These are phyloP conservation scores for Aphanomyces stellatus DNA, from an alignment of 352 stramenopile genomes.

Conservation along the genomic window DNA sequence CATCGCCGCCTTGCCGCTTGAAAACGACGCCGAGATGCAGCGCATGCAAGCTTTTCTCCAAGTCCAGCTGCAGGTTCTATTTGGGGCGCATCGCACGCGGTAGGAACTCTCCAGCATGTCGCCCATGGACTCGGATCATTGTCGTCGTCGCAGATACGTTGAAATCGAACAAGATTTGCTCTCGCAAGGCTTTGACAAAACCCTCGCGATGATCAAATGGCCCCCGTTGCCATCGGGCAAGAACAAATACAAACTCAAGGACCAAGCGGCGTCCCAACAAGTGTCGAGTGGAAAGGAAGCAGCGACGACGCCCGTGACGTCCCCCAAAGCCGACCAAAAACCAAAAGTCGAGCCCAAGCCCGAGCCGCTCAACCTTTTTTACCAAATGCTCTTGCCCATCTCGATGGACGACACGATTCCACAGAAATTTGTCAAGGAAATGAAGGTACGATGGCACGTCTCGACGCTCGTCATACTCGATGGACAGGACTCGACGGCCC, in stretches of 20 bases:
- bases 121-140: background rate
- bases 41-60: constrained; percentile 62
- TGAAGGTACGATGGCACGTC: constrained; percentile 33
- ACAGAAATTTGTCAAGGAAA: constrained; percentile 26
- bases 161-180: constrained; percentile 55
- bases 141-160: constrained; percentile 18
- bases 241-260: constrained; percentile 26
- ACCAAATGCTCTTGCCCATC: constrained; percentile 40
- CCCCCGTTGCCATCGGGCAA: constrained; percentile 34
- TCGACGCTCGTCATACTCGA: too few species aligned
- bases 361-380: constrained; percentile 27
- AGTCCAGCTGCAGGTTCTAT: constrained; percentile 70
- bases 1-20: constrained; percentile 39
- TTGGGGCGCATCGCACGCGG: constrained; percentile 55
- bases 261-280: background rate
- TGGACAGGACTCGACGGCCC: constrained; percentile 24
- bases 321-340: background rate
- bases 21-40: constrained; percentile 19
- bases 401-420: constrained; percentile 37
- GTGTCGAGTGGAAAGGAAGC: background rate
- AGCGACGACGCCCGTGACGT: background rate
- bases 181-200: constrained; percentile 36
- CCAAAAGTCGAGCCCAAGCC: background rate
- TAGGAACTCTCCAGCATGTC: constrained; percentile 24
- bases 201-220: constrained; percentile 39